A percentile compares a stretch with the other conserved stretches of the same genome.
phyloP scores from a whole-genome alignment of 2,329 filamentous ascomycete genomes.

The Alternaria burnsii region DNA sequence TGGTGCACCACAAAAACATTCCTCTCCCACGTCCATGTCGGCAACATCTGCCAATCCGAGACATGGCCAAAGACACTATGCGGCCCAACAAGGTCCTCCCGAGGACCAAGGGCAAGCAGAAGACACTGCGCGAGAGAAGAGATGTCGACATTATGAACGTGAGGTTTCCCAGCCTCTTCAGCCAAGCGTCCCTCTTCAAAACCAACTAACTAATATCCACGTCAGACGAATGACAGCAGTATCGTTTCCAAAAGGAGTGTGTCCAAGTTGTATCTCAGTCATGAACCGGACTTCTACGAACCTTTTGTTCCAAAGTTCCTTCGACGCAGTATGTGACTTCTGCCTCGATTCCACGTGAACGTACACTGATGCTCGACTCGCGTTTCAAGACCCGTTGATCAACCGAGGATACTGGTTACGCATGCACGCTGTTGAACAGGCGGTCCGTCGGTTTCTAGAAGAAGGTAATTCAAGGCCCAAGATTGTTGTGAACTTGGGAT shows the following conservation, averaged over 20 bases:
- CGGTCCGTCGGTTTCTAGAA: conserved; percentile 77
- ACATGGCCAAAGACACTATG: conserved; percentile 19
- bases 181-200: background rate
- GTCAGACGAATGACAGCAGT: conserved; percentile 82
- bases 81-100: conserved; percentile 18
- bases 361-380: conserved; percentile 5
- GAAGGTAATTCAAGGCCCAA: conserved; percentile 66
- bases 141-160: conserved; percentile 68
- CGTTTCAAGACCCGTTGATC: conserved; percentile 72
- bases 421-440: conserved; percentile 80
- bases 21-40: conserved; percentile 14
- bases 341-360: background rate
- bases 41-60: conserved; percentile 7
- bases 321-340: conserved; percentile 61
- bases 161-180: conserved; percentile 36
- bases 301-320: conserved; percentile 88
- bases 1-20: conserved; percentile 31
- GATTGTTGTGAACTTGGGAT: conserved; percentile 83
- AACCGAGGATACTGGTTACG: conserved; percentile 90
- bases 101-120: conserved; percentile 25
- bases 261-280: conserved; percentile 82
- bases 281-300: conserved; percentile 83
- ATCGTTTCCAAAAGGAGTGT: conserved; percentile 93
- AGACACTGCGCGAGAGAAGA: conserved; percentile 41
- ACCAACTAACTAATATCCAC: conserved; percentile 50